phyloP scores from a whole-genome alignment of 2,329 filamentous ascomycete species.

The Clonostachys sp. region DNA sequence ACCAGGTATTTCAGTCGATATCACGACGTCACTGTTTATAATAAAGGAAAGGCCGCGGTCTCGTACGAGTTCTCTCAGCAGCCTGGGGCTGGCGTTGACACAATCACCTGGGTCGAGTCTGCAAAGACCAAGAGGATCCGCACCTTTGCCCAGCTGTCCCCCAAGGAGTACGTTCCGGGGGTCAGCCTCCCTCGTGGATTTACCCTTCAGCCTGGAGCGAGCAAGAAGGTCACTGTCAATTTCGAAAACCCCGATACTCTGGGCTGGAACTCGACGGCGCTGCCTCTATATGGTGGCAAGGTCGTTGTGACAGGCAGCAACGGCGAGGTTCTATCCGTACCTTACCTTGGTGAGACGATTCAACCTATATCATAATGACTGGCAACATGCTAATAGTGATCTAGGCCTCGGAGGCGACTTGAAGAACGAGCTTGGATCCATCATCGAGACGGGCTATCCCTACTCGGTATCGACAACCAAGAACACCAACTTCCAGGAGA shows the following conservation, averaged over 20 bases:
- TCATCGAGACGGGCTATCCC: slow-evolving; percentile 9
- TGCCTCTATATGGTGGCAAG: slow-evolving; percentile 26
- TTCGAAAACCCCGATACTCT: slow-evolving; percentile 17
- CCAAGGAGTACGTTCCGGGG: slow-evolving; percentile 8
- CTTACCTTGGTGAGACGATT: slow-evolving; percentile 17
- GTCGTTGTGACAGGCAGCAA: slow-evolving; percentile 19
- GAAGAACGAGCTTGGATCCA: slow-evolving; percentile 9
- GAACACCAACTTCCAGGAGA: slow-evolving; percentile 1
- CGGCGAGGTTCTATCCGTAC: slow-evolving; percentile 21
- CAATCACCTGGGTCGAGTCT: slow-evolving; percentile 10
- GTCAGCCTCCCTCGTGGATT: slow-evolving; percentile 12
- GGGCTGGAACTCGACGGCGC: slow-evolving; percentile 16
- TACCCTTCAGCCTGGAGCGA: slow-evolving; percentile 14
- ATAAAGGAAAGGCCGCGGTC: slow-evolving; percentile 23
- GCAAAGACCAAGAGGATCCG: slow-evolving; percentile 7
- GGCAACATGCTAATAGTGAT: neutral
- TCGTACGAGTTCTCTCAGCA: slow-evolving; percentile 21
- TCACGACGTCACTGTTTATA: slow-evolving; percentile 21
- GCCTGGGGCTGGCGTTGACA: slow-evolving; percentile 27
- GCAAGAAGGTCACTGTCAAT: slow-evolving; percentile 16
- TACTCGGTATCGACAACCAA: slow-evolving; percentile 2
- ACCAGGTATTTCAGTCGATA: slow-evolving; percentile 26
- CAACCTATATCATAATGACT: neutral
- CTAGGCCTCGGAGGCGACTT: slow-evolving; percentile 13
- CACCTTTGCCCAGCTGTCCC: slow-evolving; percentile 10